A percentile compares a stretch with the other conserved stretches of the same genome.
phyloP scores from a whole-genome alignment of 768 basidiomycete species.

The Collybia sordida region DNA sequence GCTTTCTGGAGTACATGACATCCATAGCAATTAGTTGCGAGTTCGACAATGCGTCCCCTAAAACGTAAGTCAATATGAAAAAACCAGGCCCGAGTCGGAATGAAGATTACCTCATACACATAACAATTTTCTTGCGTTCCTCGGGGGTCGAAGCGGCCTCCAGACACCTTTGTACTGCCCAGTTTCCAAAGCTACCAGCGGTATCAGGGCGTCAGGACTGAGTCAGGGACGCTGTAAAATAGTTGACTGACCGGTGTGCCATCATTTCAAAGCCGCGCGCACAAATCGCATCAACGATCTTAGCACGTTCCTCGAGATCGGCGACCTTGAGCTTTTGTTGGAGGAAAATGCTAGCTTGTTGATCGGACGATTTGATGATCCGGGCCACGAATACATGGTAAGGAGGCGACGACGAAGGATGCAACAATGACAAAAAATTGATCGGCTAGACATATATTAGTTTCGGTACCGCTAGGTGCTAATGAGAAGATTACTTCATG shows the following conservation, averaged over 20 bases:
- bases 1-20: conserved; percentile 90
- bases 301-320: conserved; percentile 70
- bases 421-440: conserved; percentile 83
- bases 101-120: conserved; percentile 71
- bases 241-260: conserved; percentile 68
- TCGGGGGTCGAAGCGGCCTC: conserved; percentile 76
- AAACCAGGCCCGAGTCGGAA: conserved; percentile 2
- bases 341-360: conserved; percentile 87
- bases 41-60: conserved; percentile 81
- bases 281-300: conserved; percentile 87
- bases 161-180: conserved; percentile 87
- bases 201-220: conserved; percentile 3
- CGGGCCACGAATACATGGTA: conserved; percentile 80
- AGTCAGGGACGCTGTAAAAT: not conserved
- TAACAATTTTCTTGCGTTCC: conserved; percentile 77
- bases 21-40: conserved; percentile 87
- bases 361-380: conserved; percentile 88
- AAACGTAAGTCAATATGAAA: not conserved
- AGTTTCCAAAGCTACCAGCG: conserved; percentile 76
- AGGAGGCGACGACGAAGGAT: conserved; percentile 82
- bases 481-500: not conserved
- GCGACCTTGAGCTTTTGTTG: conserved; percentile 91
- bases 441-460: conserved; percentile 56
- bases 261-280: conserved; percentile 88
- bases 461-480: not conserved